Base-by-base conservation (phyloP, 768 basidiomycete species). In the Termitomyces bulborhizus region DNA sequence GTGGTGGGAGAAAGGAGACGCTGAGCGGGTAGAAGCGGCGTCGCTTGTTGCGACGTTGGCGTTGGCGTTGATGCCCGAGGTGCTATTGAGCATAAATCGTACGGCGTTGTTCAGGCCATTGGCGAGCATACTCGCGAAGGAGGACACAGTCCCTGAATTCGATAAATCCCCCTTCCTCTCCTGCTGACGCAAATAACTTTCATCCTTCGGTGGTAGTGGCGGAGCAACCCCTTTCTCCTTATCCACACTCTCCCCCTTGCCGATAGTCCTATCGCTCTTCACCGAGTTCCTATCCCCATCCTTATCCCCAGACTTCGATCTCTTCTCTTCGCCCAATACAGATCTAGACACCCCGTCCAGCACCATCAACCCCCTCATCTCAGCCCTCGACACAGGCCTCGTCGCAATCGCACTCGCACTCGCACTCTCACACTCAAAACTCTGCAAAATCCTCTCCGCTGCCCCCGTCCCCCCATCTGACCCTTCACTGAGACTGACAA, bases 101-200 rank as follows among this genome's bases (percentile, higher is more conserved):
- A 89, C 77, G 1, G 85, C 86, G 55, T 70, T 77, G 12, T 74
- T 76, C 39, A 88, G 61, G 4, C 83, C 77, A 55, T 68, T 80
- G 1, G 84, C 77, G 15, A 84, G 62, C 0, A 78, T 72, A 52
- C 62, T 71, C 18, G 75, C 65, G 60, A 85, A 75, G 0, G 77
- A 72, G 6, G 78, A 74, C 0, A 75, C 62, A 6, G 74, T 40
- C 18, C 55, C 55, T 9, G 29, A 6, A 26, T 27, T 40, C 1
- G 56, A 54, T 3, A 54, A 55, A 15, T 62, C 53, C 46, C 41
- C 18, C 21, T 40, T 40, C 37, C n/a, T 48, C 11, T 51, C 48
- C 34, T 55, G 45, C 24, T 42, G 49, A 3, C 29, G 24, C 27
- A 46, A 39, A 24, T 54, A 39, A 3, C 32, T 48, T 29, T 59